These are phyloP conservation scores for Penicillium sp. DNA, from an alignment of 2,329 filamentous ascomycete genomes.

Conservation along the genomic window DNA sequence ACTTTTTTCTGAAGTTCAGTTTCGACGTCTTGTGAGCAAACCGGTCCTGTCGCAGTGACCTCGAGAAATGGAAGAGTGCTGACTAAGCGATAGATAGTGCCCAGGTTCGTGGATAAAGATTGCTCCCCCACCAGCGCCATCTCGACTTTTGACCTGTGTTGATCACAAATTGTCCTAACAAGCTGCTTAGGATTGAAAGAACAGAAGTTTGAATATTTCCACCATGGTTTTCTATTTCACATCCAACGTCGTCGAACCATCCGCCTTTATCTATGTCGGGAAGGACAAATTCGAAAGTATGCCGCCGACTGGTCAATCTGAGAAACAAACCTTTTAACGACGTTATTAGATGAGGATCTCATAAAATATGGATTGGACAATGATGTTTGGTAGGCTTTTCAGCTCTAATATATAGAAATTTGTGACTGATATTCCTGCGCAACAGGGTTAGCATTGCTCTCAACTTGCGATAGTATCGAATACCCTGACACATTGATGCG, in stretches of 20 bases:
- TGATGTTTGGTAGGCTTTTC: conserved; percentile 73
- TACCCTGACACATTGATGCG: conserved; percentile 11
- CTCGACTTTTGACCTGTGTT: conserved; percentile 1
- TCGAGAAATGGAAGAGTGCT: neutral
- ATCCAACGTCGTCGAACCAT: conserved; percentile 75
- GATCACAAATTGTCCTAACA: neutral
- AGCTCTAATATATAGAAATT: neutral
- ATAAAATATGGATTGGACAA: conserved; percentile 90
- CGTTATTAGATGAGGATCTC: conserved; percentile 76
- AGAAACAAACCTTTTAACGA: conserved; percentile 1
- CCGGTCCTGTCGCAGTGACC: too few species aligned
- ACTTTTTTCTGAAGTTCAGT: neutral
- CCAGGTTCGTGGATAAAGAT: neutral
- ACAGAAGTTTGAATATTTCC: neutral
- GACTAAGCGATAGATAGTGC: conserved; percentile 1
- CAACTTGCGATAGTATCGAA: neutral
- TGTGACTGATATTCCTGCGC: conserved; percentile 10
- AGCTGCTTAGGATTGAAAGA: neutral
- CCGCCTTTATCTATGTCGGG: conserved; percentile 90
- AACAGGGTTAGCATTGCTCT: conserved; percentile 33
- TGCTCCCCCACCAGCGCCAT: neutral
- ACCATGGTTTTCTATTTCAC: conserved; percentile 94
- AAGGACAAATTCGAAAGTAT: conserved; percentile 99
- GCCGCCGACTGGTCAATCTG: conserved; percentile 30
- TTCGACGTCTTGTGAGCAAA: neutral